A percentile compares a stretch with the other conserved stretches of the same genome.
Evolutionary conservation across 1,284 basidiomycete genomes (phyloP).

Genomic region (Cerioporus squamosus): DNA sequence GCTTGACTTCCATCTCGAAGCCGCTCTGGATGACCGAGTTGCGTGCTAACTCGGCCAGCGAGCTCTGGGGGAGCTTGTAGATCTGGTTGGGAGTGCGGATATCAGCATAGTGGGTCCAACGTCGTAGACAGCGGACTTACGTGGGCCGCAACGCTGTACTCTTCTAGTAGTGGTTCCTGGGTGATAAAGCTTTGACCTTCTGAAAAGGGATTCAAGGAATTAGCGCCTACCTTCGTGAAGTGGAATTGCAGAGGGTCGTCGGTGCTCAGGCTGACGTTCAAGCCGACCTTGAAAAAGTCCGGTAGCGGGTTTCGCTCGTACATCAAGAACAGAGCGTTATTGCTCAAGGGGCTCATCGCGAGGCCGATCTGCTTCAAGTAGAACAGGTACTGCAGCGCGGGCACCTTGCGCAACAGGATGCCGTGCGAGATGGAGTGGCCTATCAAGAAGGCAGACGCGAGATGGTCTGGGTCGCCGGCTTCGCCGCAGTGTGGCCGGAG

Average conservation of each 20-base stretch:
- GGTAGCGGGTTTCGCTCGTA: slow-evolving; percentile 98
- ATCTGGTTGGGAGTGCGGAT: slow-evolving; percentile 53
- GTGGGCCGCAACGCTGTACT: slow-evolving; percentile 98
- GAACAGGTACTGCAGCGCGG: slow-evolving; percentile 92
- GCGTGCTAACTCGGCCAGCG: slow-evolving; percentile 88
- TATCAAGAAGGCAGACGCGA: slow-evolving; percentile 94
- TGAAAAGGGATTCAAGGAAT: neutral
- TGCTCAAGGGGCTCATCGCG: slow-evolving; percentile 97
- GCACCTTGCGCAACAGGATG: slow-evolving; percentile 96
- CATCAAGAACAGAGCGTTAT: slow-evolving; percentile 96
- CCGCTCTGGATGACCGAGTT: slow-evolving; percentile 97
- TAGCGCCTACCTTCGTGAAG: slow-evolving; percentile 81
- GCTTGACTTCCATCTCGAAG: slow-evolving; percentile 98
- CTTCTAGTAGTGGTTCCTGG: slow-evolving; percentile 93
- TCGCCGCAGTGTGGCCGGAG: slow-evolving; percentile 97
- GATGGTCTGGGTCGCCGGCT: slow-evolving; percentile 97
- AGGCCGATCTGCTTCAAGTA: slow-evolving; percentile 97
- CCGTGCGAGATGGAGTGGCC: slow-evolving; percentile 99
- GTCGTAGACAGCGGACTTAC: slow-evolving; percentile 44
- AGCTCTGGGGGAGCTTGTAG: slow-evolving; percentile 88
- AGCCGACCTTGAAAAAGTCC: slow-evolving; percentile 94
- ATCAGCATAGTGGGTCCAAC: neutral
- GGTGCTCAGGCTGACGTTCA: slow-evolving; percentile 97
- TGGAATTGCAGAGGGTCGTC: slow-evolving; percentile 97
- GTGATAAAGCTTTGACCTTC: neutral